Conservation (phyloP, 2,329 filamentous ascomycete genomes). For the Grosmannia penicillata region DNA sequence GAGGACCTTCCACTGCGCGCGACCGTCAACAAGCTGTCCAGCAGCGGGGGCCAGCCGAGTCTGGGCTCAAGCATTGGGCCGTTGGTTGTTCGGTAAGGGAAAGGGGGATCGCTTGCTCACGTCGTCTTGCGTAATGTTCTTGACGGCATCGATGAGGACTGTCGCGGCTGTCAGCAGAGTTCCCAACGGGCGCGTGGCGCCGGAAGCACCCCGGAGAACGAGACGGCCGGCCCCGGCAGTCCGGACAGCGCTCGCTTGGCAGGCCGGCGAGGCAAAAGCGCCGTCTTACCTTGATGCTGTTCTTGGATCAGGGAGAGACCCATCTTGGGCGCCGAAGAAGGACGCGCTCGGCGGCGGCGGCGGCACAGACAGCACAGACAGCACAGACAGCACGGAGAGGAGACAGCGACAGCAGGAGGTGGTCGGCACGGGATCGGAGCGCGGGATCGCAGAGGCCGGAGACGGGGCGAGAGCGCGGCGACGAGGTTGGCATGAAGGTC, state of each 20-base stretch:
- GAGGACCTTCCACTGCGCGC: constrained; percentile 83
- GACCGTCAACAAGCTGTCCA: neutral
- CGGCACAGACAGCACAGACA: too few species aligned
- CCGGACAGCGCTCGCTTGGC: neutral
- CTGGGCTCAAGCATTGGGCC: too few species aligned
- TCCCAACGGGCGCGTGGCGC: neutral
- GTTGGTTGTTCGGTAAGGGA: neutral
- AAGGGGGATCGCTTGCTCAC: constrained; percentile 30
- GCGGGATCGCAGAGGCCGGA: too few species aligned
- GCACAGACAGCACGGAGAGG: too few species aligned
- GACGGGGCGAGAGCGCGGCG: too few species aligned
- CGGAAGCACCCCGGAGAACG: too few species aligned
- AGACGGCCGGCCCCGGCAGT: too few species aligned
- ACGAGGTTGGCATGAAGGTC: too few species aligned
- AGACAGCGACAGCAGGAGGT: too few species aligned
- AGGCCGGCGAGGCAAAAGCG: neutral
- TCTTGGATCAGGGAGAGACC: constrained; percentile 71
- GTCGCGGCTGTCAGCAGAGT: constrained; percentile 2
- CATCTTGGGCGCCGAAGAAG: constrained; percentile 40
- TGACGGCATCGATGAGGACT: constrained; percentile 64
- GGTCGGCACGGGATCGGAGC: too few species aligned
- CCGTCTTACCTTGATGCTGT: constrained; percentile 55
- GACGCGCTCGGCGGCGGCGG: neutral
- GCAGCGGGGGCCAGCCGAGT: neutral
- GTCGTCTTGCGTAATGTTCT: constrained; percentile 65